Percentiles rank a stretch among this genome's conserved stretches.
phyloP scores from a whole-genome alignment of 495 filamentous ascomycete species.

The Podospora comata region DNA sequence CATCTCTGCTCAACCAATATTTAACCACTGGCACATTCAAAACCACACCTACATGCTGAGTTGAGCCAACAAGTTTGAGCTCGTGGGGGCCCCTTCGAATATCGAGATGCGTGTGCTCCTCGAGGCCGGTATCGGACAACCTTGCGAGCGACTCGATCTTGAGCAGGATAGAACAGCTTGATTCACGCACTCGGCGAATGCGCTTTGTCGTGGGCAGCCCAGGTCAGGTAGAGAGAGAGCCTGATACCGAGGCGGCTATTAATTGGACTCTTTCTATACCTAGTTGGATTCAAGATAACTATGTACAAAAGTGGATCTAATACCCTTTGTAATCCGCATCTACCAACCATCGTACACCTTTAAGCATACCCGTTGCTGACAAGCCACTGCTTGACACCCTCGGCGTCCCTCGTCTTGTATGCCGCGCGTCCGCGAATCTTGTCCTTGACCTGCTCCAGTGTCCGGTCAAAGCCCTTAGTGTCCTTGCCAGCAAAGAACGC shows the following conservation, averaged over 20 bases:
- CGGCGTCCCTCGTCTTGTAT: conserved; percentile 71
- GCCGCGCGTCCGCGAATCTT: conserved; percentile 72
- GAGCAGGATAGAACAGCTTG: not conserved
- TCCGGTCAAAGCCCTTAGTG: conserved; percentile 74
- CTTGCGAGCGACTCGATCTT: not conserved
- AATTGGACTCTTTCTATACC: not conserved
- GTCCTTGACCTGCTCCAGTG: conserved; percentile 73
- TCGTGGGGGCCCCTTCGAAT: not conserved
- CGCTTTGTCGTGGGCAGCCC: no score
- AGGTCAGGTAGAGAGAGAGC: not conserved
- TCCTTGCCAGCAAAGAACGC: conserved; percentile 81
- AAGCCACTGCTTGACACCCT: conserved; percentile 55
- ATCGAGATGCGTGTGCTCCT: not conserved
- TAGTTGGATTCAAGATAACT: not conserved
- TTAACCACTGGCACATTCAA: not conserved
- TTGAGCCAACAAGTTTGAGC: not conserved
- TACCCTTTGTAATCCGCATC: not conserved
- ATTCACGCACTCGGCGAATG: no score
- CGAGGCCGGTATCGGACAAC: not conserved
- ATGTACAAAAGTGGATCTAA: conserved; percentile 2
- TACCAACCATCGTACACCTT: not conserved
- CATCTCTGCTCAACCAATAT: not conserved
- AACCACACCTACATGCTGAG: not conserved
- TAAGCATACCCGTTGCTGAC: conserved; percentile 31
- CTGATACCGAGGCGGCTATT: not conserved